Conservation (phyloP, 75 land plant species). For the Cunninghamia lanceolata region DNA sequence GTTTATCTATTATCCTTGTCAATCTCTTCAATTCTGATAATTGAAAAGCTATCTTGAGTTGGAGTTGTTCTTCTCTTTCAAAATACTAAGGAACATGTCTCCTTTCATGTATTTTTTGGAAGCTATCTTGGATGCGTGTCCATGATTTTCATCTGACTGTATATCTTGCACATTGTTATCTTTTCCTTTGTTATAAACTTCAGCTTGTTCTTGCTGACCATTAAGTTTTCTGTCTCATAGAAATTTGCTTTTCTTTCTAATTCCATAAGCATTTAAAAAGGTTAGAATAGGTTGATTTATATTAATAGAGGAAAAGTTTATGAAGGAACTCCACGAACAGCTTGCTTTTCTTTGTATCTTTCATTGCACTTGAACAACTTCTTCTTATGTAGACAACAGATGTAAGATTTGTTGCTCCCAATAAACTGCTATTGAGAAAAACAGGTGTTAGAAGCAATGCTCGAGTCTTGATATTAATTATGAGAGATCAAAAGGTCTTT, state of each 20-base stretch:
- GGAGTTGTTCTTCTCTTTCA: not conserved
- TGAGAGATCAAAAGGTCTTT: too few relatives aligned
- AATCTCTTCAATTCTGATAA: not conserved
- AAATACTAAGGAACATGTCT: not conserved
- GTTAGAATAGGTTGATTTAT: not conserved
- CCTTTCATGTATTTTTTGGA: not conserved
- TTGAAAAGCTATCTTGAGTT: not conserved
- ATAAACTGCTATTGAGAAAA: too few relatives aligned
- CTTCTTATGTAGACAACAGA: too few relatives aligned
- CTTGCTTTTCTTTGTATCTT: too few relatives aligned
- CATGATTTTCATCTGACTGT: not conserved
- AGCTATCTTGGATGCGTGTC: not conserved
- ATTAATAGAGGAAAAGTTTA: not conserved
- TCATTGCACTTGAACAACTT: too few relatives aligned
- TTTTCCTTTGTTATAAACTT: not conserved
- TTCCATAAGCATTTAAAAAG: not conserved
- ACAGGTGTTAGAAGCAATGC: too few relatives aligned
- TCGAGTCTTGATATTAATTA: too few relatives aligned
- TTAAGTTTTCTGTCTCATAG: not conserved
- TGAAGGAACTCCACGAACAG: not conserved
- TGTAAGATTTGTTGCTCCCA: too few relatives aligned
- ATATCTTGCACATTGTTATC: not conserved
- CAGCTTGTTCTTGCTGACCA: not conserved
- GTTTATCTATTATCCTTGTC: not conserved
- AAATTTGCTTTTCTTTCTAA: not conserved